Evolutionary conservation across 345 rosid species (phyloP).

Genomic region (Pugionium cornutum): DNA sequence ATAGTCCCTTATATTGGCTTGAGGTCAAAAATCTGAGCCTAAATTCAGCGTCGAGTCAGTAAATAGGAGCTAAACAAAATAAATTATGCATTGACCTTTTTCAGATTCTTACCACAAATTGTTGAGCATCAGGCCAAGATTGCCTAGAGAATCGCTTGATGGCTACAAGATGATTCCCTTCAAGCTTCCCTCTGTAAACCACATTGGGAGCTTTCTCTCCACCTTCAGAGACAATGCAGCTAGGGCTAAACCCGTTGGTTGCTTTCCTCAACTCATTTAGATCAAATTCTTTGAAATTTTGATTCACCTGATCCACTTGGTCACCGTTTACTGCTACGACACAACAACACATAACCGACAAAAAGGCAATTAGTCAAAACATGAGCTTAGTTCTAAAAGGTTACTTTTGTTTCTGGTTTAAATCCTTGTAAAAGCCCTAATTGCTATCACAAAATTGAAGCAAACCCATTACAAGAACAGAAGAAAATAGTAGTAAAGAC

Average conservation of each 20-base stretch:
- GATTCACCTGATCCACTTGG: constrained; percentile 48
- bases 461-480: constrained; percentile 19
- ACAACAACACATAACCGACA: constrained; percentile 28
- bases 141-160: constrained; percentile 85
- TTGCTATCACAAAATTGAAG: constrained; percentile 25
- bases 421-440: not conserved
- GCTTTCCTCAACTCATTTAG: constrained; percentile 75
- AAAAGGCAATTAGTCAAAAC: constrained; percentile 30
- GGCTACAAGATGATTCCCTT: constrained; percentile 67
- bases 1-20: not conserved
- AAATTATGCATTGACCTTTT: constrained; percentile 19
- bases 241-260: constrained; percentile 74
- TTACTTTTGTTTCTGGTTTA: no score
- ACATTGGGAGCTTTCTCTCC: constrained; percentile 97
- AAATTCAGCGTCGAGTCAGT: not conserved
- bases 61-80: not conserved
- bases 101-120: constrained; percentile 61
- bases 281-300: constrained; percentile 67
- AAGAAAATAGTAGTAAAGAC: not conserved
- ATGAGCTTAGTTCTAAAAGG: constrained; percentile 26
- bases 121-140: constrained; percentile 97
- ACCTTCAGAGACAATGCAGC: constrained; percentile 83
- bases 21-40: no score
- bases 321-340: constrained; percentile 43
- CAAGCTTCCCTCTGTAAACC: constrained; percentile 80